Conservation (phyloP, 2,329 filamentous ascomycete species). For the Colletotrichum higginsianum region DNA sequence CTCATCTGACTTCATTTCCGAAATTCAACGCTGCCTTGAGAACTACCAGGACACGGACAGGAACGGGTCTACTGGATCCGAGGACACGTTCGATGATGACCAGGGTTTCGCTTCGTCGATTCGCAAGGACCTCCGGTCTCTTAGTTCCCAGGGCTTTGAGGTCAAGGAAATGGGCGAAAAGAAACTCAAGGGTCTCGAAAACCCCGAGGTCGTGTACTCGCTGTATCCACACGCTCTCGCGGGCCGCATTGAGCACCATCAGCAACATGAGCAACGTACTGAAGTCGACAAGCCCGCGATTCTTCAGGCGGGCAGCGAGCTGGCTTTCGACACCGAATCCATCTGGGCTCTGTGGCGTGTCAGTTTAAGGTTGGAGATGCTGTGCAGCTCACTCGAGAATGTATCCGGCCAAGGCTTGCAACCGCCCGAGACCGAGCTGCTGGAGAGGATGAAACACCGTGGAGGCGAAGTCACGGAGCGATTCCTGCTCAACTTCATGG, state of each 20-base stretch:
- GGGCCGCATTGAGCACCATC: slow-evolving; percentile 82
- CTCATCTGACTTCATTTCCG: slow-evolving; percentile 95
- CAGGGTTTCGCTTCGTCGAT: slow-evolving; percentile 83
- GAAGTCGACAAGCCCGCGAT: slow-evolving; percentile 70
- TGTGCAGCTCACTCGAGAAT: slow-evolving; percentile 90
- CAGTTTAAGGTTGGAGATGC: slow-evolving; percentile 90
- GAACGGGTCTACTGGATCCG: slow-evolving; percentile 76
- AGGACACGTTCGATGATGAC: slow-evolving; percentile 79
- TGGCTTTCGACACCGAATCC: slow-evolving; percentile 84
- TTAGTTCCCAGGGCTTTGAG: slow-evolving; percentile 94
- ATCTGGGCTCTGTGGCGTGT: slow-evolving; percentile 94
- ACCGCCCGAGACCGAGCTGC: slow-evolving; percentile 84
- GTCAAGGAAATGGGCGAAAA: slow-evolving; percentile 96
- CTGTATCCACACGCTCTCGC: slow-evolving; percentile 93
- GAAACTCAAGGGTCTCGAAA: slow-evolving; percentile 96
- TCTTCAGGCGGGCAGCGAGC: slow-evolving; percentile 75
- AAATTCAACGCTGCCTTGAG: slow-evolving; percentile 92
- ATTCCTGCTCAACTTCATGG: slow-evolving; percentile 90
- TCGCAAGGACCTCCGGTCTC: slow-evolving; percentile 86
- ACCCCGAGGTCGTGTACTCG: slow-evolving; percentile 94
- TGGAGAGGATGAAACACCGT: slow-evolving; percentile 76
- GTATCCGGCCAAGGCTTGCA: slow-evolving; percentile 75
- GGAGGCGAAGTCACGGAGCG: slow-evolving; percentile 91
- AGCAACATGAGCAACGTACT: slow-evolving; percentile 61
- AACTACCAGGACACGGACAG: slow-evolving; percentile 90